Percentiles rank a stretch among this genome's conserved stretches.
phyloP scores from a whole-genome alignment of 768 basidiomycete species.

The Mycena belliarum region DNA sequence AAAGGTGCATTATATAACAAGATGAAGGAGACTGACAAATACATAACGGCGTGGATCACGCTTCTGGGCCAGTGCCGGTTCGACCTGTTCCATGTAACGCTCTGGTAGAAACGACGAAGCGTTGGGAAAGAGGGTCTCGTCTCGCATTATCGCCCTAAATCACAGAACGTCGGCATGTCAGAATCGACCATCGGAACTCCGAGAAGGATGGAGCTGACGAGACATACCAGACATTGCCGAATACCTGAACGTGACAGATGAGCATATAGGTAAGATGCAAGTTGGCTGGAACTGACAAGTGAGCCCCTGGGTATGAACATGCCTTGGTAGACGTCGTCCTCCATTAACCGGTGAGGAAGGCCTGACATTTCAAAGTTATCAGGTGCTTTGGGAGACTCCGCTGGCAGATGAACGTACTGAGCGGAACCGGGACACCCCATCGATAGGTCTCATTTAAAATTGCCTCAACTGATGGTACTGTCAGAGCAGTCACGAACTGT shows the following conservation, averaged over 20 bases:
- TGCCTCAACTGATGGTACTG: slow-evolving; percentile 41
- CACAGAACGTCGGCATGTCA: slow-evolving; percentile 8
- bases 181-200: neutral
- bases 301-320: slow-evolving; percentile 65
- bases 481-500: neutral
- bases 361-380: slow-evolving; percentile 38
- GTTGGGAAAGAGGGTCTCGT: slow-evolving; percentile 48
- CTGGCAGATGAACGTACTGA: slow-evolving; percentile 42
- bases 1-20: no score
- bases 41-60: slow-evolving; percentile 21
- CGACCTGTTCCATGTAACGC: slow-evolving; percentile 23
- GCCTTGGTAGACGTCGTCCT: slow-evolving; percentile 63
- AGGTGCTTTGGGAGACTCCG: neutral
- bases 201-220: slow-evolving; percentile 2
- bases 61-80: slow-evolving; percentile 17
- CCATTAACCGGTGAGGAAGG: slow-evolving; percentile 64
- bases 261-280: neutral
- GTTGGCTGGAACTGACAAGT: slow-evolving; percentile 36
- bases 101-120: slow-evolving; percentile 25
- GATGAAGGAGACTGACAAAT: slow-evolving; percentile 9
- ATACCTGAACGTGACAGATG: slow-evolving; percentile 33
- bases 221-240: slow-evolving; percentile 62
- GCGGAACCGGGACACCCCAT: slow-evolving; percentile 59
- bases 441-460: slow-evolving; percentile 56
- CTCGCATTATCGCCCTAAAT: slow-evolving; percentile 48